These are phyloP conservation scores for Podila horticola DNA, from an alignment of 192 early-diverging fungal genomes.

Conservation along the genomic window DNA sequence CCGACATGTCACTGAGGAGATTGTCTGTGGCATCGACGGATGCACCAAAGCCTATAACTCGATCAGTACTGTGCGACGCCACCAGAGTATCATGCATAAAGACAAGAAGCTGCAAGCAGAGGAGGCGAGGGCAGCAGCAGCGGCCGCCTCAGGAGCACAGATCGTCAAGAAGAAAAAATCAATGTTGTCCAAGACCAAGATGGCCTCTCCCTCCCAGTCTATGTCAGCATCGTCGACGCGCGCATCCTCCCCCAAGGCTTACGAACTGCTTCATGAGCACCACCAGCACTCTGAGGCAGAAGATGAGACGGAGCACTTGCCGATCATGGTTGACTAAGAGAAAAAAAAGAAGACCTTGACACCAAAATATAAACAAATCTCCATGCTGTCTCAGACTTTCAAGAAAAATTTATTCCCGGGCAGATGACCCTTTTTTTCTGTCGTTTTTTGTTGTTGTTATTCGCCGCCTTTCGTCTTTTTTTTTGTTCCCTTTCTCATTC, in stretches of 20 bases:
- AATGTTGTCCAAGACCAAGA: background rate
- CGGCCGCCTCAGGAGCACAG: background rate
- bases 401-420: too few relatives aligned
- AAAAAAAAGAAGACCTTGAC: too few relatives aligned
- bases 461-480: background rate
- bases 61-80: conserved; percentile 46
- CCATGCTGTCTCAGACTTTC: too few relatives aligned
- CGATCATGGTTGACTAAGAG: background rate
- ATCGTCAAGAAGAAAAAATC: background rate
- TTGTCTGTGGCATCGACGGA: conserved; percentile 46
- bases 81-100: conserved; percentile 48
- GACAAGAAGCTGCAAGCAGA: conserved; percentile 11
- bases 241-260: background rate
- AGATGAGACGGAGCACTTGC: background rate
- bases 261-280: background rate
- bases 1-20: conserved; percentile 46
- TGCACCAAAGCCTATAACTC: conserved; percentile 50
- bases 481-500: background rate
- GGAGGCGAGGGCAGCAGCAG: conserved; percentile 13
- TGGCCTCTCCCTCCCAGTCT: background rate
- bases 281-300: background rate
- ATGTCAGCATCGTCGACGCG: conserved; percentile 4
- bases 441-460: background rate
- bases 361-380: too few relatives aligned
- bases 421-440: background rate